Evolutionary conservation across 139 green algal species (phyloP), one percentile per base, ranked within the genome.

Genomic region (Gonium pectorale): DNA sequence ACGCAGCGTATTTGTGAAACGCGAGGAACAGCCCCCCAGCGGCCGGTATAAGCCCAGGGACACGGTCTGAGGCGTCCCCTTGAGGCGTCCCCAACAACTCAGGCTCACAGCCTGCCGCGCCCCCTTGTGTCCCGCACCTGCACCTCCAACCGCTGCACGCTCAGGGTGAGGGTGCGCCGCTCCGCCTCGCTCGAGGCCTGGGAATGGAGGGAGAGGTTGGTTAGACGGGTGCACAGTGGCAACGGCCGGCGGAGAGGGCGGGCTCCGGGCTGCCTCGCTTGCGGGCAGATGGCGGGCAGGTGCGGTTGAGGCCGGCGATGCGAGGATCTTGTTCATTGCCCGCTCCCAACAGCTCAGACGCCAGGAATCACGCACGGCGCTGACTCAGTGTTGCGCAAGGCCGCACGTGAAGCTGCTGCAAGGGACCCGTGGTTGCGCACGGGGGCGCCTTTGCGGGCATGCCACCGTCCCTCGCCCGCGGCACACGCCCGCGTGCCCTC

Each of bases 131-230:
- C 70, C 13, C 54, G 54, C 52, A 80, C 72, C 72, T 80, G 72
- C 72, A 67, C 35, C 72, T 67, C 72, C 37, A 80, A 27, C 24
- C 49, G 51, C 21, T 52, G 52, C 72, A 67, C 26, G 35, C 59
- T 67, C 21, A 80, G 44, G 8, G 37, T 21, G 4, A 80, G 54
- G 7, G 3, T 15, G n/a, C 49, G 59, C 35, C 52, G 51, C 72
- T 80, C 52, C 27, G 72, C 37, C 37, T 80, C 49, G 35, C 72
- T 67, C 5, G 49, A 51, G 6, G 72, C 72, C 72, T 80, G 54
- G 0, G 52, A 31, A 41, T 40, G 5, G 37, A 11, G 17, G 27
- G 35, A 38, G 62, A 17, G 41, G 62, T n/a, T 9, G 56, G 15
- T 27, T 6, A 24, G 56, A 6, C 6, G 56, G 56, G 6, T 33